Percentiles rank a stretch among this genome's conserved stretches.
phyloP scores from a whole-genome alignment of 225 moss, liverwort and hornwort species.

The Pseudisothecium myosuroides region DNA sequence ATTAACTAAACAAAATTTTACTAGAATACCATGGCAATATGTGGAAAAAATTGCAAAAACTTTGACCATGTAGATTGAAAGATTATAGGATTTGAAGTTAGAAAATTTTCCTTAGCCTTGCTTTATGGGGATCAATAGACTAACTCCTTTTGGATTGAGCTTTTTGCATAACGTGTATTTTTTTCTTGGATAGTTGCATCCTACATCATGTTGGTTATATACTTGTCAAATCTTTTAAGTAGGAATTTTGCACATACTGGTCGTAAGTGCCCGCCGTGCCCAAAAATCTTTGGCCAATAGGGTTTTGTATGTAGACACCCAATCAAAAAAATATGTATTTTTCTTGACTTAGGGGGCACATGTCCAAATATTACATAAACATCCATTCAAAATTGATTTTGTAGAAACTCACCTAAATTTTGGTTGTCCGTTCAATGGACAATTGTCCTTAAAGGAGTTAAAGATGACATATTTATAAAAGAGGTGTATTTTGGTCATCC shows the following conservation, averaged over 20 bases:
- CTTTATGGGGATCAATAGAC: too few relatives aligned
- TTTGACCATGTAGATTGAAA: background rate
- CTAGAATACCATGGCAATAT: background rate
- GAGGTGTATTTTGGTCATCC: background rate
- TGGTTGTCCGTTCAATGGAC: accelerated
- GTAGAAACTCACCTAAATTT: background rate
- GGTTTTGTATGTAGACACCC: too few relatives aligned
- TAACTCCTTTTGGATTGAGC: background rate
- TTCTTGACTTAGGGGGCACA: background rate
- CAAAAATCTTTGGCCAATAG: too few relatives aligned
- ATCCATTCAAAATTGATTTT: background rate
- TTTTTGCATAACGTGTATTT: background rate
- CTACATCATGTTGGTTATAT: background rate
- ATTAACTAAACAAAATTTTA: background rate
- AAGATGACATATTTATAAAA: background rate
- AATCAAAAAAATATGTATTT: too few relatives aligned
- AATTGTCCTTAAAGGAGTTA: background rate
- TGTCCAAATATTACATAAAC: background rate
- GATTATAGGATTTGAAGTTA: too few relatives aligned
- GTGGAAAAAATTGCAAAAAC: too few relatives aligned
- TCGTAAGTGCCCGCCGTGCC: accelerated
- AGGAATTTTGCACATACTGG: background rate
- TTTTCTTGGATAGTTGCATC: background rate
- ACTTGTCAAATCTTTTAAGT: background rate
- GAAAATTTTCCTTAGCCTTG: background rate